Evolutionary conservation across 1,284 basidiomycete species (phyloP).

Genomic region (Meira nashicola): DNA sequence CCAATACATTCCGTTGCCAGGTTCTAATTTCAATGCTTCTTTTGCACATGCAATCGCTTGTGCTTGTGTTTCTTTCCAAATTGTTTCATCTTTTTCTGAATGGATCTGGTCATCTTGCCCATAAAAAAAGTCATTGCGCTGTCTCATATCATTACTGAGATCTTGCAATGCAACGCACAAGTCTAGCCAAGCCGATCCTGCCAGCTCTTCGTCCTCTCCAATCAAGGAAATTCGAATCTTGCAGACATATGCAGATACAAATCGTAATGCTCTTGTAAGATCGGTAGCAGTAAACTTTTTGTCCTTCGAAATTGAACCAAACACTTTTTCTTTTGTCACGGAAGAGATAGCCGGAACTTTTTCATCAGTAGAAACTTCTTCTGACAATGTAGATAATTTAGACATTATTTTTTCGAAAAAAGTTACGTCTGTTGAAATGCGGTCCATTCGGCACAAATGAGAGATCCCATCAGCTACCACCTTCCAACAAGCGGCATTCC

Average conservation of each 20-base stretch:
- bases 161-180: constrained; percentile 39
- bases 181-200: constrained; percentile 46
- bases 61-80: constrained; percentile 5
- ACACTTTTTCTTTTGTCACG: constrained; percentile 16
- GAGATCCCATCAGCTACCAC: constrained; percentile 72
- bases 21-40: constrained; percentile 70
- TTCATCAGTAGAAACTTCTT: constrained; percentile 21
- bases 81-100: not conserved
- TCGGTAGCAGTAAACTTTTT: constrained; percentile 1
- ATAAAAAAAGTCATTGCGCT: not conserved
- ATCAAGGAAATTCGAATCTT: constrained; percentile 42
- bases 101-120: not conserved
- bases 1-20: constrained; percentile 76
- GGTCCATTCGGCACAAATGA: constrained; percentile 25
- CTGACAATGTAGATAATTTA: constrained; percentile 5
- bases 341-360: constrained; percentile 35
- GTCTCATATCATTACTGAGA: constrained; percentile 13
- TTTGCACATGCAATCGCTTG: constrained; percentile 66
- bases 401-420: constrained; percentile 20
- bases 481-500: constrained; percentile 67
- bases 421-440: not conserved
- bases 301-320: not conserved
- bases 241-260: constrained; percentile 26
- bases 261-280: not conserved
- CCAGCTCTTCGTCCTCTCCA: constrained; percentile 30